Percentiles rank a stretch among this genome's conserved stretches.
These are phyloP conservation scores for Boehmeria nivea DNA, from an alignment of 306 rosid species.

Conservation along the genomic window DNA sequence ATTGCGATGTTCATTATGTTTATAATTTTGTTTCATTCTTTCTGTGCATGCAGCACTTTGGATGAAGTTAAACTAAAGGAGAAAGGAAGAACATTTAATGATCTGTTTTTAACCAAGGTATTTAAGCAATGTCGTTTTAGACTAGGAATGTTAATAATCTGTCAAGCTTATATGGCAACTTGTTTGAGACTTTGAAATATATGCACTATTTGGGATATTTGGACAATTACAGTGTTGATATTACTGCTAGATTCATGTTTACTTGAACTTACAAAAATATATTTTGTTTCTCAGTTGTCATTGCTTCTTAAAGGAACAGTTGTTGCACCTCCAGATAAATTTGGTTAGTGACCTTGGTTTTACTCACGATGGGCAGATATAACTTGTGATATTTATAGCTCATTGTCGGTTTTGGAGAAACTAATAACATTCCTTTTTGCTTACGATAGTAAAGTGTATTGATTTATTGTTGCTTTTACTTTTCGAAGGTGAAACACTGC, in stretches of 20 bases:
- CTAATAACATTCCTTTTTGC: conserved; percentile 7
- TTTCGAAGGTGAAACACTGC: conserved; percentile 80
- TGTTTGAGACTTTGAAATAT: no score
- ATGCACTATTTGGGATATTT: not conserved
- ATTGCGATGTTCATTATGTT: conserved; percentile 1
- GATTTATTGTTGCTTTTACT: conserved; percentile 3
- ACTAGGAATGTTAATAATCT: no score
- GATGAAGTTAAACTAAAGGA: conserved; percentile 93
- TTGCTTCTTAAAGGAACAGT: conserved; percentile 92
- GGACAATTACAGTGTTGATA: conserved; percentile 10
- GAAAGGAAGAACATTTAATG: conserved; percentile 91
- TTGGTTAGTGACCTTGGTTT: conserved; percentile 54
- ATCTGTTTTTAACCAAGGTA: conserved; percentile 94
- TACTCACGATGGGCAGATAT: conserved; percentile 6
- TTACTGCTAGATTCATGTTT: conserved; percentile 15
- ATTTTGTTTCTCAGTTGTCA: conserved; percentile 62
- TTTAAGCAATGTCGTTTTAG: not conserved
- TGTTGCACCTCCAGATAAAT: conserved; percentile 96
- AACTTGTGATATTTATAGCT: conserved; percentile 9
- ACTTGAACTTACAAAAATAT: conserved; percentile 16
- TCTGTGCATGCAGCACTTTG: conserved; percentile 52
- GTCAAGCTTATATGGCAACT: no score
- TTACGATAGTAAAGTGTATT: not conserved
- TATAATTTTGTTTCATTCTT: conserved; percentile 19
- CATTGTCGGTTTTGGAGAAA: conserved; percentile 3